phyloP scores from a whole-genome alignment of 2,329 filamentous ascomycete genomes.

The Neofusicoccum ribis region DNA sequence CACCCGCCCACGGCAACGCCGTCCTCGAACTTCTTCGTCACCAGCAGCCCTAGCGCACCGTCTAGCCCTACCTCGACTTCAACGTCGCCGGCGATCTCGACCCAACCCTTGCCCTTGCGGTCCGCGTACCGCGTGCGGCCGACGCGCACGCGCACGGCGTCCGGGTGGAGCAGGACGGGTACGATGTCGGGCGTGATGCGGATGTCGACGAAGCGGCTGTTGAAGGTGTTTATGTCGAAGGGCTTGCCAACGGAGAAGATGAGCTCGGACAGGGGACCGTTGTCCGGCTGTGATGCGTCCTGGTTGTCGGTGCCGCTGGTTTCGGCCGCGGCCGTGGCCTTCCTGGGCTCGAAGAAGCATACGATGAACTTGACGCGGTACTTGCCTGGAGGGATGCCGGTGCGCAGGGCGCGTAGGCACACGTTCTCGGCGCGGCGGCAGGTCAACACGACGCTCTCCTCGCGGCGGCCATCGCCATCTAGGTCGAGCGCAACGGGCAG shows the following conservation, averaged over 20 bases:
- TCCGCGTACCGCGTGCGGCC: slow-evolving; percentile 32
- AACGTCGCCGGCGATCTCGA: slow-evolving; percentile 40
- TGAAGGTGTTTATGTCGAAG: slow-evolving; percentile 34
- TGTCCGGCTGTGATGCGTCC: slow-evolving; percentile 27
- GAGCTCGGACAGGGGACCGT: slow-evolving; percentile 31
- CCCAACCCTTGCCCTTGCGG: slow-evolving; percentile 34
- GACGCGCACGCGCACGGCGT: slow-evolving; percentile 39
- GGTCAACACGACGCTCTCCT: slow-evolving; percentile 39
- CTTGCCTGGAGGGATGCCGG: slow-evolving; percentile 38
- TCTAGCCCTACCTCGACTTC: slow-evolving; percentile 39
- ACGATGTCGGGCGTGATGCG: slow-evolving; percentile 41
- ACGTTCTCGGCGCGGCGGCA: slow-evolving; percentile 34
- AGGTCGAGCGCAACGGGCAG: slow-evolving; percentile 39
- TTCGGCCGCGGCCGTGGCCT: not conserved
- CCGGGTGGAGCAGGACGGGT: slow-evolving; percentile 37
- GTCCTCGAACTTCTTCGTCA: slow-evolving; percentile 37
- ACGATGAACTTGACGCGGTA: slow-evolving; percentile 40
- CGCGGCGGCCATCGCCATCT: slow-evolving; percentile 35
- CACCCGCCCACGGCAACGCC: slow-evolving; percentile 36
- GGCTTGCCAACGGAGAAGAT: slow-evolving; percentile 41
- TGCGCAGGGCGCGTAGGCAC: slow-evolving; percentile 37
- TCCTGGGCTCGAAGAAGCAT: slow-evolving; percentile 6
- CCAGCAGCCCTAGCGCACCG: slow-evolving; percentile 38
- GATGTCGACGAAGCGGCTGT: slow-evolving; percentile 37
- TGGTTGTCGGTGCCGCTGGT: slow-evolving; percentile 8